phyloP scores from a whole-genome alignment of 2,329 filamentous ascomycete species.

The Verticillium dahliae region DNA sequence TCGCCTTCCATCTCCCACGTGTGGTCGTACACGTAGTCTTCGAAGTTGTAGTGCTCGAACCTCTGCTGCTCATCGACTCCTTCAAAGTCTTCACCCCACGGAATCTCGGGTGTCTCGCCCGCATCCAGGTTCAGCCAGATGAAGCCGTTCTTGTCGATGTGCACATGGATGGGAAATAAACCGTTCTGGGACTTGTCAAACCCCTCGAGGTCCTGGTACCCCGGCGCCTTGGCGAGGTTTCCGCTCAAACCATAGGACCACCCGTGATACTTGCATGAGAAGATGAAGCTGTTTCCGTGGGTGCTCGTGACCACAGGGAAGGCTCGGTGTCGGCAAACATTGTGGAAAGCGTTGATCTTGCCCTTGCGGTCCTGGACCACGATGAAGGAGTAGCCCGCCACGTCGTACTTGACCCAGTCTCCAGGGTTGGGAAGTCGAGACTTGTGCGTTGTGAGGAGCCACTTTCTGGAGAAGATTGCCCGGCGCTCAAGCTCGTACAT shows the following conservation, averaged over 20 bases:
- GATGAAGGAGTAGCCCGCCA: constrained; percentile 51
- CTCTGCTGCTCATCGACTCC: constrained; percentile 37
- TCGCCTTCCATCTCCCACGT: constrained; percentile 49
- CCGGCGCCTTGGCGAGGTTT: constrained; percentile 52
- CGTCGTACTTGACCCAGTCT: constrained; percentile 48
- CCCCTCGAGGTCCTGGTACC: constrained; percentile 46
- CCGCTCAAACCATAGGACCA: constrained; percentile 56
- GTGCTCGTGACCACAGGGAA: constrained; percentile 49
- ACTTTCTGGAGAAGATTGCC: constrained; percentile 50
- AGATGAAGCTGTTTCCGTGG: constrained; percentile 42
- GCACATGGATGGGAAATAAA: constrained; percentile 47
- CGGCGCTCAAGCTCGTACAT: constrained; percentile 52
- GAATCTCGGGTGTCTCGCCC: constrained; percentile 32
- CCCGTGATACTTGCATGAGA: constrained; percentile 56
- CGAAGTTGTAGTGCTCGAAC: constrained; percentile 37
- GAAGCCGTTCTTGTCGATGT: constrained; percentile 47
- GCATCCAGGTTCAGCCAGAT: constrained; percentile 53
- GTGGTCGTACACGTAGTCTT: constrained; percentile 51
- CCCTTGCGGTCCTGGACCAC: constrained; percentile 41
- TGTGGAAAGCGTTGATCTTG: constrained; percentile 54
- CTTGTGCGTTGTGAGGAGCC: constrained; percentile 49
- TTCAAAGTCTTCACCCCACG: constrained; percentile 46
- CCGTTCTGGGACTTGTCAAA: constrained; percentile 52
- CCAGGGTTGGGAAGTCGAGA: constrained; percentile 42
- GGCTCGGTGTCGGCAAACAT: constrained; percentile 55